A percentile compares a stretch with the other conserved stretches of the same genome.
Conservation (phyloP, 805 yeast species). For the Candida silvicultrix region DNA sequence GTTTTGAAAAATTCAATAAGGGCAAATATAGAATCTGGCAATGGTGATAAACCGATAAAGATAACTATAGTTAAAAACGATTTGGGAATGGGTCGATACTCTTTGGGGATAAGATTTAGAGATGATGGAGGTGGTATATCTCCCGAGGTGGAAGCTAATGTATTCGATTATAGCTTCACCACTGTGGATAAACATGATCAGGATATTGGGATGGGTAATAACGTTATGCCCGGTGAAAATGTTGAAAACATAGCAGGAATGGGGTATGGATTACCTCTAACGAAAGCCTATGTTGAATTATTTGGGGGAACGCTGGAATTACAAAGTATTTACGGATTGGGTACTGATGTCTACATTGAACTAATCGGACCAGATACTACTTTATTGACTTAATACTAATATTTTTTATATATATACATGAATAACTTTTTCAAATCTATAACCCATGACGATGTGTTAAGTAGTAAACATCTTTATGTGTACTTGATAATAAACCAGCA, state of each 20-base stretch:
- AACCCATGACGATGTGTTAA: constrained; percentile 24
- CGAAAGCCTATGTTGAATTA: constrained; percentile 65
- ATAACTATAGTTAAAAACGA: constrained; percentile 36
- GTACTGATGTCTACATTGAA: constrained; percentile 68
- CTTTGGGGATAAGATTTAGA: constrained; percentile 65
- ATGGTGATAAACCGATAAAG: constrained; percentile 32
- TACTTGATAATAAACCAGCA: constrained; percentile 70
- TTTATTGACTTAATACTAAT: too few species aligned
- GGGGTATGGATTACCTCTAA: constrained; percentile 92
- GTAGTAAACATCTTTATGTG: constrained; percentile 54
- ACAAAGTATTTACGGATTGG: constrained; percentile 70
- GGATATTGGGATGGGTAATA: constrained; percentile 41
- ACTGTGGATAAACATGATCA: constrained; percentile 59
- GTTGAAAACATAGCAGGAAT: constrained; percentile 80
- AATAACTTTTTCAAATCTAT: too few species aligned
- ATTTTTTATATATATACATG: constrained; percentile 3
- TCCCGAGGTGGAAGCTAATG: constrained; percentile 53
- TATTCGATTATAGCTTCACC: constrained; percentile 83
- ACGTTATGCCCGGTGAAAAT: constrained; percentile 66
- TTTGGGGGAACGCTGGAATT: constrained; percentile 66
- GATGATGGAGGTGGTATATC: constrained; percentile 90
- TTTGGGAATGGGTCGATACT: constrained; percentile 17
- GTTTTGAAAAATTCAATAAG: constrained; percentile 80
- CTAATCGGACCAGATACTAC: constrained; percentile 26
- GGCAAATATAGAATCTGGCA: constrained; percentile 72